Base-by-base conservation (phyloP, 2,329 filamentous ascomycete species). In the Chalara sp. region DNA sequence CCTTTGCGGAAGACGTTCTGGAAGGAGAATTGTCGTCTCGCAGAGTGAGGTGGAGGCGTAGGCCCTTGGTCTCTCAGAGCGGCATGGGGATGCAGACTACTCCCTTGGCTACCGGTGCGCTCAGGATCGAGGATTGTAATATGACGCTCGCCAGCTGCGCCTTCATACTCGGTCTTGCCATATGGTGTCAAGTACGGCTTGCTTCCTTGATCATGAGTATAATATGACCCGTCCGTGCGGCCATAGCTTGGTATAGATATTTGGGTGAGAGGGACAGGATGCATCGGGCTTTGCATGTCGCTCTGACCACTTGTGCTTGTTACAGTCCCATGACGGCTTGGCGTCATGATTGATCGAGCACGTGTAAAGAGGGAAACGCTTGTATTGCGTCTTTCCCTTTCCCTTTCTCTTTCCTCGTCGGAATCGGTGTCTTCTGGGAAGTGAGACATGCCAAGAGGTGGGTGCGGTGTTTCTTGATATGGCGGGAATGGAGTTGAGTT, bases 11-110 rank as follows among this genome's bases (percentile, higher is more conserved):
- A 93, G 48, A 96, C 82, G 58, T 87, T 89, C 57, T 91, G 86
- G 74, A 97, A 97, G 13, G 88, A 95, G 70, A 97, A 99, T 64
- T 96, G 89, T 53, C 92, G 79, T 57, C 74, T 79, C 8, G 86
- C 80, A 32, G 73, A 72, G 49, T 78, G 80, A 4, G 76, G 81
- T 5, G 83, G 83, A 1, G 84, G 83, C 4, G 63, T 67, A 0
- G 84, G 84, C 8, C 35, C 35, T 8, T 8, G 8, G 35, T 8
- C n/a, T 21, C 21, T 21, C 21, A 21, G 21, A 1, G 69, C 71
- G 10, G 76, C 52, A 3, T 48, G 43, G 3, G 60, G 58, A 44
- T 62, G 54, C 1, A 60, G 39, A 48, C 50, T 61, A 13, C 56
- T 55, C 28, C 52, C 56, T 50, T 55, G 54, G 32, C 56, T 56